These are phyloP conservation scores for Apiotrichum sp. DNA, from an alignment of 1,284 basidiomycete species.

Conservation along the genomic window DNA sequence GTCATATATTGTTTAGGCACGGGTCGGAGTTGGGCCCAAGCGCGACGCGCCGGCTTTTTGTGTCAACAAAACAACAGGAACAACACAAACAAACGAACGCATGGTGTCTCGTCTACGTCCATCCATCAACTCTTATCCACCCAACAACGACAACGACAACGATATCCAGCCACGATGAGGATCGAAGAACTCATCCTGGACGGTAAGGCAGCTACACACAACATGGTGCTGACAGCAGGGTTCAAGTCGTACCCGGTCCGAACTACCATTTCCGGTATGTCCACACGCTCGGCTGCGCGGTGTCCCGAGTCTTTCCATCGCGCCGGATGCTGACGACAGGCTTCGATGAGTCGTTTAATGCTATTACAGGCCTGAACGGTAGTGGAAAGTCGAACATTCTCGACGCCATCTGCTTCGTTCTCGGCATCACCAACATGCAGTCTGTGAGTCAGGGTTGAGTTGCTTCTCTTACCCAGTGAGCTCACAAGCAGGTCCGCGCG, in stretches of 20 bases:
- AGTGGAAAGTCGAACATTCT: slow-evolving; percentile 93
- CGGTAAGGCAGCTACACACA: slow-evolving; percentile 46
- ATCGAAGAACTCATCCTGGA: slow-evolving; percentile 77
- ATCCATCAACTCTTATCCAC: background rate
- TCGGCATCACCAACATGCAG: slow-evolving; percentile 92
- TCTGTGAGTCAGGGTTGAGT: slow-evolving; percentile 52
- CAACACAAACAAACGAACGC: background rate
- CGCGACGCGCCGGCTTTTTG: too few species aligned
- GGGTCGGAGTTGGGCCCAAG: too few species aligned
- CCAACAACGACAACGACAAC: background rate
- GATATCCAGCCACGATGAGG: slow-evolving; percentile 53
- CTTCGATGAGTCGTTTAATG: slow-evolving; percentile 95
- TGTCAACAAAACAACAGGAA: background rate
- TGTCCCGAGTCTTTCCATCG: too few species aligned
- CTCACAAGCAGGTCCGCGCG: slow-evolving; percentile 69
- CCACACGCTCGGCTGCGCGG: background rate
- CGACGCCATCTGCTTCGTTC: slow-evolving; percentile 93
- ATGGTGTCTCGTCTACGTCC: background rate
- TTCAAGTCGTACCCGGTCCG: slow-evolving; percentile 97
- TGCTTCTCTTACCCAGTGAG: background rate
- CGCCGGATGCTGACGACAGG: slow-evolving; percentile 48
- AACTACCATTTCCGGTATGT: slow-evolving; percentile 67
- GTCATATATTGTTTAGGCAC: too few species aligned
- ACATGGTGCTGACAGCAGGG: slow-evolving; percentile 50
- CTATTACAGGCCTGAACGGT: slow-evolving; percentile 91